phyloP scores from a whole-genome alignment of 2,329 filamentous ascomycete genomes.

The Scleromitrula shiraiana region DNA sequence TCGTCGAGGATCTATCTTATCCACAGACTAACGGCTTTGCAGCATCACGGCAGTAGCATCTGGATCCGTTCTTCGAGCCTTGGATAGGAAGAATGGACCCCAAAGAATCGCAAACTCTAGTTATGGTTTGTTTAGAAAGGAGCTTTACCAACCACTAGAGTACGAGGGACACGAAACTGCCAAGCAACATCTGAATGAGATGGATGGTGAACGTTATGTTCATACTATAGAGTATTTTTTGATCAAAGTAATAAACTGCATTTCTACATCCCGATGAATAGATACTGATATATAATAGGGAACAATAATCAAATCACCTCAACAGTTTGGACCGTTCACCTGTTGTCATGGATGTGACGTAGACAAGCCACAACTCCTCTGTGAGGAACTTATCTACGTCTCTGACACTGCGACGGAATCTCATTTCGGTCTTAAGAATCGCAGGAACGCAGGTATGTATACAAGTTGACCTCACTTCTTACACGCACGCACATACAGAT shows the following conservation, averaged over 20 bases:
- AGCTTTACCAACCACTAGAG: conserved; percentile 8
- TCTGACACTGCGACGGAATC: conserved; percentile 11
- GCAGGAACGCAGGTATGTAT: conserved; percentile 10
- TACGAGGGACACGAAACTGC: conserved; percentile 4
- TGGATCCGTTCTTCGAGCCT: conserved; percentile 15
- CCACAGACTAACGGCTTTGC: background rate
- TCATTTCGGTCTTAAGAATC: conserved; percentile 6
- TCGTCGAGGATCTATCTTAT: too few relatives aligned
- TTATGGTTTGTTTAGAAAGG: conserved; percentile 14
- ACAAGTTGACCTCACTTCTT: too few relatives aligned
- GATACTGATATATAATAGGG: conserved; percentile 9
- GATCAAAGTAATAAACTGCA: conserved; percentile 9
- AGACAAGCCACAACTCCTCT: conserved; percentile 8
- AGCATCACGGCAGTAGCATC: conserved; percentile 17
- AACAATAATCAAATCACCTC: conserved; percentile 5
- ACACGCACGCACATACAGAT: too few relatives aligned
- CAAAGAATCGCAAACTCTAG: conserved; percentile 10
- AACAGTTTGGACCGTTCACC: conserved; percentile 5
- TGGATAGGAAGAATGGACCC: conserved; percentile 18
- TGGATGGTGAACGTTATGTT: conserved; percentile 14
- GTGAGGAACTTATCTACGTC: conserved; percentile 19
- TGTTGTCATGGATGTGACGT: conserved; percentile 11
- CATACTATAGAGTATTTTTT: conserved; percentile 17
- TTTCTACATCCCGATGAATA: background rate
- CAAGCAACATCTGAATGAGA: conserved; percentile 1